Base-by-base conservation (phyloP, 148 eudicot species). In the Nyssa sinensis region DNA sequence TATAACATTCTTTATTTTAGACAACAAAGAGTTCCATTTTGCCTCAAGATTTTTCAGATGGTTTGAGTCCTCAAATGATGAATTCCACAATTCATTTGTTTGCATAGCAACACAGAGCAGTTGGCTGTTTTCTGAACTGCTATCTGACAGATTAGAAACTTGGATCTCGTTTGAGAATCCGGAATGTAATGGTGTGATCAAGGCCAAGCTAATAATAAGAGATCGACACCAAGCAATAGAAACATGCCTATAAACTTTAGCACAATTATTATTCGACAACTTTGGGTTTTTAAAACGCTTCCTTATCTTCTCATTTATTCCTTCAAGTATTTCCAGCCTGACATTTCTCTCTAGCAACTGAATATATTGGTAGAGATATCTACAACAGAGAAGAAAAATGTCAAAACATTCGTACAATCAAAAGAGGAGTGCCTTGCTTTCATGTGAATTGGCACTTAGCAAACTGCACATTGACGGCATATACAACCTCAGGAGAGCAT, bases 241-340 rank as follows among this genome's bases (percentile, higher is more conserved):
- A 69, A 95, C 85, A 74, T 95, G 93, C 82, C 81, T 90, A 77
- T 90, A 88, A 74, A 95, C 87, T 84, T 83, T 89, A 41, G 90
- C 82, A 82, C 80, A 86, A 63, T 81, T 84, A 72, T 96, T 84
- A 79, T 78, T 86, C n/a, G 97, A 93, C 64, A 95, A 81, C 79
- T 92, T 95, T 23, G 97, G 97, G 76, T 93, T 92, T 88, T 86
- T 95, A 64, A 88, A 82, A 41, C 99, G 96, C 84, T 90, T 95
- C 10, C 97, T 79, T 63, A 93, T 89, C 78, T 93, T 95, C 88
- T 95, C 99, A 69, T 90, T 95, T 77, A 89, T 87, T 41, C 82
- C 99, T 86, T 95, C 99, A 76, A 95, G 94, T 57, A 78, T 76
- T 69, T 95, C 99, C 67, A 90, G 86, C 79, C 86, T 89, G 76